Percentiles rank a stretch among this genome's conserved stretches.
These are phyloP conservation scores for Eremothecium coryli DNA, from an alignment of 1,139 yeast genomes.

Conservation along the genomic window DNA sequence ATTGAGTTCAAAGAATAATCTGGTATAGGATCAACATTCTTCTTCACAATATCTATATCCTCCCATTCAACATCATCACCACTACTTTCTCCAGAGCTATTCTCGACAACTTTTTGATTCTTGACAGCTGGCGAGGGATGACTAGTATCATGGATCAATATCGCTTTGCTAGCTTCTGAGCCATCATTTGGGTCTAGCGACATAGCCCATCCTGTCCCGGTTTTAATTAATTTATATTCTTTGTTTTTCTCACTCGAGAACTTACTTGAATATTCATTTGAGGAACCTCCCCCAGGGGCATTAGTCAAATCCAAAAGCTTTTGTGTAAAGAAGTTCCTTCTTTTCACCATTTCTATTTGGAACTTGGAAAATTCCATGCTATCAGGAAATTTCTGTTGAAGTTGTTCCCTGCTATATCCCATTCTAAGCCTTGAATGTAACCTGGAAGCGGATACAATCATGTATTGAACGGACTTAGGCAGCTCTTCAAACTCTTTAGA, in stretches of 20 bases:
- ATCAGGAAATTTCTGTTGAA: conserved; percentile 70
- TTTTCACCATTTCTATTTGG: conserved; percentile 87
- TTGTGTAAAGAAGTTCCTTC: conserved; percentile 84
- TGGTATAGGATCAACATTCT: conserved; percentile 18
- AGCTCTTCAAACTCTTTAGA: conserved; percentile 54
- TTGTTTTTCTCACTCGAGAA: conserved; percentile 80
- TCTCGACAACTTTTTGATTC: conserved; percentile 21
- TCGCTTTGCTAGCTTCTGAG: conserved; percentile 35
- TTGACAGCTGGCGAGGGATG: conserved; percentile 9
- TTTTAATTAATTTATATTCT: conserved; percentile 66
- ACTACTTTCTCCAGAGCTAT: conserved; percentile 31
- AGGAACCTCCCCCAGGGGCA: conserved; percentile 52
- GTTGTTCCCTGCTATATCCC: conserved; percentile 87
- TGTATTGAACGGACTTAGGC: conserved; percentile 81
- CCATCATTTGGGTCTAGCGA: conserved; percentile 47
- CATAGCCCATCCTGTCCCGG: conserved; percentile 81
- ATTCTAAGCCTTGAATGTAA: conserved; percentile 81
- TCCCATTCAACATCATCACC: conserved; percentile 52
- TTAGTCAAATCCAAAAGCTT: conserved; percentile 78
- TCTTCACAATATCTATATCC: conserved; percentile 40
- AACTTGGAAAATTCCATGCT: conserved; percentile 86
- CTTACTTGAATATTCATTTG: conserved; percentile 35
- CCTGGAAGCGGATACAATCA: conserved; percentile 73
- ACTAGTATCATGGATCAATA: conserved; percentile 34
- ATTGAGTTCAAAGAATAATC: conserved; percentile 35